These are phyloP conservation scores for Aspergillus calidoustus DNA, from an alignment of 2,329 filamentous ascomycete species.

Conservation along the genomic window DNA sequence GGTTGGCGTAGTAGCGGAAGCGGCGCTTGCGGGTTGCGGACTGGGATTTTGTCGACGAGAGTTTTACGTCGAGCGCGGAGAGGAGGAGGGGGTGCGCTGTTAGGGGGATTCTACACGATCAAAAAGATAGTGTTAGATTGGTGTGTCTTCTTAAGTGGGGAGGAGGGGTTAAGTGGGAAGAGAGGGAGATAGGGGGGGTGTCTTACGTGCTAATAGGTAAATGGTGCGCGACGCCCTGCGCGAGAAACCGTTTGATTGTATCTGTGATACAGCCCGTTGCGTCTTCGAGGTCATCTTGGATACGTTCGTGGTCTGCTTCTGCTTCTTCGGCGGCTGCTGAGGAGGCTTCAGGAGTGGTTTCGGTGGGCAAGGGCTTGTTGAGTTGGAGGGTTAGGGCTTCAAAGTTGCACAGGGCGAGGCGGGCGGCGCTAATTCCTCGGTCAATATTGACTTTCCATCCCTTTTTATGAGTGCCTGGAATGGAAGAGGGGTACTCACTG, in stretches of 20 bases:
- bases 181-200: too few relatives aligned
- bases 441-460: neutral
- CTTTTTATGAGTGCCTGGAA: too few relatives aligned
- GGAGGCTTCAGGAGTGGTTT: neutral
- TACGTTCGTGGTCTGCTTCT: conserved; percentile 2
- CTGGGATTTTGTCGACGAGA: conserved; percentile 12
- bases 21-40: conserved; percentile 12
- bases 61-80: conserved; percentile 1
- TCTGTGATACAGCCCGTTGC: conserved; percentile 10
- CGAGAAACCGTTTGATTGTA: conserved; percentile 13
- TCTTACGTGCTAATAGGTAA: conserved; percentile 14
- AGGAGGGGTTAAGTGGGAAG: too few relatives aligned
- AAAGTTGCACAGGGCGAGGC: conserved; percentile 11
- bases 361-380: neutral
- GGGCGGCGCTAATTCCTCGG: conserved; percentile 1
- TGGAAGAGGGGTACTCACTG: neutral
- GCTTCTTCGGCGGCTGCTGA: neutral
- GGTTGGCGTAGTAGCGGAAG: conserved; percentile 15
- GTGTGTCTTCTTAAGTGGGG: too few relatives aligned
- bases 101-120: conserved; percentile 4
- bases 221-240: conserved; percentile 5
- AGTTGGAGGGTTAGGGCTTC: conserved; percentile 9
- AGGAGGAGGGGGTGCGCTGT: conserved; percentile 11
- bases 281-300: conserved; percentile 11
- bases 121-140: too few relatives aligned